These are phyloP conservation scores for Rhynchospora tenuis DNA, from an alignment of 176 grass and related monocot species.

Conservation along the genomic window DNA sequence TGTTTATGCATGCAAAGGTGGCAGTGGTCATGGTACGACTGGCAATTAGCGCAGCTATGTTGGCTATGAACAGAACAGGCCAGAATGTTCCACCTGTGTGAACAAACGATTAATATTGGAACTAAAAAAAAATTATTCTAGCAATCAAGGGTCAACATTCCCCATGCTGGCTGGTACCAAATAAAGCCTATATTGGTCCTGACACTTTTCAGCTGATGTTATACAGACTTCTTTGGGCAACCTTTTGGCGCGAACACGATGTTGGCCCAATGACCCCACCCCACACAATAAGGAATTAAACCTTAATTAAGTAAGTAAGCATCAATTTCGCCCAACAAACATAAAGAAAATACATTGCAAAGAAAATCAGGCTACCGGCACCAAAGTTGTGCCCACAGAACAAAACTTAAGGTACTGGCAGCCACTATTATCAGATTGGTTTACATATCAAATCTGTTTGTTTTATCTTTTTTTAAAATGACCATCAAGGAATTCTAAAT, in stretches of 20 bases:
- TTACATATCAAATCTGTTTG: neutral
- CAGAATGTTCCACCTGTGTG: constrained; percentile 69
- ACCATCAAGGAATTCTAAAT: neutral
- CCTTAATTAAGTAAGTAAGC: neutral
- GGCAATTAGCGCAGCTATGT: constrained; percentile 87
- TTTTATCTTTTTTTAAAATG: neutral
- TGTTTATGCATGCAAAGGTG: constrained; percentile 91
- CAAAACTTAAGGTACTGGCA: neutral
- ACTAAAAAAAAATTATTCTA: neutral
- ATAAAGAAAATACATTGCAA: neutral
- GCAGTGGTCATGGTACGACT: constrained; percentile 92
- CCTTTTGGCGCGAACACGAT: neutral
- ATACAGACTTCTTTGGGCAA: neutral
- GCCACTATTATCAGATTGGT: neutral
- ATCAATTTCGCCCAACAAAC: neutral
- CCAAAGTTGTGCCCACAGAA: neutral
- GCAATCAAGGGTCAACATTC: neutral
- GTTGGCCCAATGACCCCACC: neutral
- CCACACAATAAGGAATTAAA: neutral
- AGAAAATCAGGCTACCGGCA: neutral
- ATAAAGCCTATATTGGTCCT: neutral
- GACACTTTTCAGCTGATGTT: neutral
- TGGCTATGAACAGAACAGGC: constrained; percentile 83
- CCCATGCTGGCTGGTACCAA: neutral
- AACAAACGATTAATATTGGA: constrained; percentile 5